Base-by-base conservation (phyloP, 2,329 filamentous ascomycete genomes). In the Microcera coccophila region DNA sequence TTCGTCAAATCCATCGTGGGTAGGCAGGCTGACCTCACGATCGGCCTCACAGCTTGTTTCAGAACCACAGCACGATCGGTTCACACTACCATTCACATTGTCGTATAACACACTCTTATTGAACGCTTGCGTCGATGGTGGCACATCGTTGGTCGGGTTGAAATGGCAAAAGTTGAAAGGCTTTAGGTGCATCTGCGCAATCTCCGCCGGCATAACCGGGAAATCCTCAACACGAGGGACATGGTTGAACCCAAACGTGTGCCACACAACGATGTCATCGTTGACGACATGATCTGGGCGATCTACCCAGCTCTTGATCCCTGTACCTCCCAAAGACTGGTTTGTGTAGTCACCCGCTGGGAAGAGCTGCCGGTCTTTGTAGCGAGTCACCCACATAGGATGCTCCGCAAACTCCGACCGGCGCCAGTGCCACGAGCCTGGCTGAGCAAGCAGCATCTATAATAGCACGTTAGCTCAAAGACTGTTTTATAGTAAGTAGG, bases 161-260 rank as follows among this genome's bases (percentile, higher is more conserved):
- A 63, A 64, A 9, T 63, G 60, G 47, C 76, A 76, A 52, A 77
- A 74, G 45, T 75, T 73, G 4, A 68, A 68, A 0, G 74, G 73
- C 55, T 74, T 75, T 36, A 76, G 54, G 2, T 59, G 58, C 0
- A 76, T 69, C 44, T 63, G 65, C 41, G 76, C 61, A 36, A 65
- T 71, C 59, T 83, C 81, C 46, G 71, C 73, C 0, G 81, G 80
- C 81, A 84, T 84, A 22, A 84, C 77, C 0, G 80, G 81, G 65
- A 82, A 84, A 56, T 84, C 47, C 29, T 50, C 48, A 1, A 40
- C 42, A 5, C 42, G 29, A 3, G 48, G 44, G 72, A 94, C 90
- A 62, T 94, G 89, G 1, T 84, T 90, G 29, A 94, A 73, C 26
- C 88, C 89, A 58, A 94, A 95, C 0, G 87, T 93, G 67, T 94